These are phyloP conservation scores for Mycena latifolia DNA, from an alignment of 768 basidiomycete species.

Conservation along the genomic window DNA sequence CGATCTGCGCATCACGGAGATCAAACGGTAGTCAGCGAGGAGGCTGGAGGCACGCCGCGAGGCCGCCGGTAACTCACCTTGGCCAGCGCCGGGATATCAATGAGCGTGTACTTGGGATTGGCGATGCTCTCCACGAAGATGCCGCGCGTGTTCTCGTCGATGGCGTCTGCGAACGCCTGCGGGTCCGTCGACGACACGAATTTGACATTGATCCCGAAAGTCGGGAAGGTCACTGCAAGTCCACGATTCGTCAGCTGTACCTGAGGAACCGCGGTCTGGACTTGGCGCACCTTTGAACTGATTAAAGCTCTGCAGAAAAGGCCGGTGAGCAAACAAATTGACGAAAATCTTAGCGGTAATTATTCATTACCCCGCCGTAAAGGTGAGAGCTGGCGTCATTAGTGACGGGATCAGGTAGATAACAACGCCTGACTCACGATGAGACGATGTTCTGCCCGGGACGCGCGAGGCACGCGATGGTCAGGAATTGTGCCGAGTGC, in stretches of 20 bases:
- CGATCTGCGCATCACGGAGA: conserved; percentile 60
- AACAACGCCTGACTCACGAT: conserved; percentile 62
- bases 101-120: conserved; percentile 81
- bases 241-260: too few species aligned
- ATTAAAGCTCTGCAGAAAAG: conserved; percentile 69
- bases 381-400: conserved; percentile 60
- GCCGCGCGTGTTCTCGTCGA: conserved; percentile 84
- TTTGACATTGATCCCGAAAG: conserved; percentile 73
- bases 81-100: conserved; percentile 76
- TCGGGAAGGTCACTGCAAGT: conserved; percentile 70
- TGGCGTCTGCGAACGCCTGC: conserved; percentile 70
- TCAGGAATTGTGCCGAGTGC: conserved; percentile 82
- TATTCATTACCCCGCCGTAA: conserved; percentile 71
- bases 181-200: conserved; percentile 72
- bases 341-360: too few species aligned
- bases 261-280: too few species aligned
- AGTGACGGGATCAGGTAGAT: too few species aligned
- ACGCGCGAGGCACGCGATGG: conserved; percentile 70
- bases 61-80: too few species aligned
- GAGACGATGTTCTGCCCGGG: conserved; percentile 85
- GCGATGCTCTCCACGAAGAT: conserved; percentile 83
- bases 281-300: conserved; percentile 74
- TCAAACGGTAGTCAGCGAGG: not conserved
- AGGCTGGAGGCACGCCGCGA: too few species aligned
- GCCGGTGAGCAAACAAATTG: not conserved